Evolutionary conservation across 768 basidiomycete species (phyloP).

Genomic region (Tricholoma sp.): DNA sequence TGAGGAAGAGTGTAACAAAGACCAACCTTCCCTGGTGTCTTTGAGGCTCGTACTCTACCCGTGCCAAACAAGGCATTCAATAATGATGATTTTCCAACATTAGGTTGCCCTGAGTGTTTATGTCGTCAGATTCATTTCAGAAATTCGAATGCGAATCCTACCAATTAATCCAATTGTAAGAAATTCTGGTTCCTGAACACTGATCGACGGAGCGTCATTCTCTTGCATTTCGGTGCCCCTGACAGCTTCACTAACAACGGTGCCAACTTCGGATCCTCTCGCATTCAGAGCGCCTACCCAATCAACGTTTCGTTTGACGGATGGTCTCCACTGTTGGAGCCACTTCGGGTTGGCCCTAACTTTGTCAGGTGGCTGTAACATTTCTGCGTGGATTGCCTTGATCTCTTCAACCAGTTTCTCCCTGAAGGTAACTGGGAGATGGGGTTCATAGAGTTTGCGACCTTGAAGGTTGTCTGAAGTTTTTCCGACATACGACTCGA

Average conservation of each 20-base stretch:
- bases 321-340: conserved; percentile 58
- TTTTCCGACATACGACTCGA: conserved; percentile 70
- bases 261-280: conserved; percentile 39
- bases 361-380: conserved; percentile 63
- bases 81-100: conserved; percentile 91
- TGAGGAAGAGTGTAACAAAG: not conserved
- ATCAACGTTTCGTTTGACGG: conserved; percentile 60
- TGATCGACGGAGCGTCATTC: conserved; percentile 18
- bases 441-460: conserved; percentile 49
- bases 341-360: conserved; percentile 44
- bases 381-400: conserved; percentile 55
- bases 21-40: conserved; percentile 79
- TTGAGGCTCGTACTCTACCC: conserved; percentile 73
- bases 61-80: conserved; percentile 87
- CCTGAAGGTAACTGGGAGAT: conserved; percentile 63
- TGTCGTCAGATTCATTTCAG: not conserved
- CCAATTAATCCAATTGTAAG: conserved; percentile 84
- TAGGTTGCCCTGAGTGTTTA: conserved; percentile 68
- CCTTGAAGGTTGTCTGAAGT: conserved; percentile 40
- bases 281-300: conserved; percentile 62
- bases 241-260: conserved; percentile 36
- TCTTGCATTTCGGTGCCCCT: conserved; percentile 20
- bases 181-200: conserved; percentile 43
- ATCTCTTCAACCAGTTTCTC: conserved; percentile 61
- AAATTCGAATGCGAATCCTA: conserved; percentile 16